Base-by-base conservation (phyloP, 2,329 filamentous ascomycete species). In the Hortaea sp. region DNA sequence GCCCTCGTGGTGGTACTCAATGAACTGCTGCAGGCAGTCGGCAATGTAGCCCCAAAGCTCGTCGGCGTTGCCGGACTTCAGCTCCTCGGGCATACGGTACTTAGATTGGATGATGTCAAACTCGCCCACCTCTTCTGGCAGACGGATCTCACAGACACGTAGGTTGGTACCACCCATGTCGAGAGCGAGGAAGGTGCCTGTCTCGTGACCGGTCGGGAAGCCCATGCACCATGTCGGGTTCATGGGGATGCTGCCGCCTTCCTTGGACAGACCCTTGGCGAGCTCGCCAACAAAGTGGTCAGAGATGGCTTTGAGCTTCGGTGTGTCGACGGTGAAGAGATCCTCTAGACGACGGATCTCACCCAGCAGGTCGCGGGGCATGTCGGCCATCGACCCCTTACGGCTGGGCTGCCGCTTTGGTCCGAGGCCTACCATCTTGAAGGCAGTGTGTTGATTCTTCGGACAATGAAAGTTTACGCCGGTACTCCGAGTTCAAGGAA, bases 91-190 rank as follows among this genome's bases (percentile, higher is more conserved):
- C 78, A 97, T 88, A 53, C 84, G 83, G 70, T 95, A 95, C 70
- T 95, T 95, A 61, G 87, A 92, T 71, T 97, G 90, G 54, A 89
- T 88, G 61, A 95, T 94, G 65, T 92, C 87, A 68, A 92, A 94
- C 66, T 90, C 85, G 44, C 87, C 89, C 70, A 88, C 85, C 63
- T 87, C 79, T 46, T 94, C 84, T 27, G 87, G 88, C 61, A 97
- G 71, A 49, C 82, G 87, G 61, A 97, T 90, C 68, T 94, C 85
- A 68, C 90, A 95, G 54, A 97, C 89, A 64, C 90, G 85, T 52
- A 95, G 72, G 67, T 97, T 97, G 61, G 90, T 97, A 58, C 90
- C 90, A 48, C 90, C 90, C 85, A 97, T 94, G 63, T 97, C 90
- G 38, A 97, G 75, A 46, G 90, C 88, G 35, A 97, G 74, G 66